Base-by-base conservation (phyloP, 495 filamentous ascomycete species). In the Arthonia radiata region DNA sequence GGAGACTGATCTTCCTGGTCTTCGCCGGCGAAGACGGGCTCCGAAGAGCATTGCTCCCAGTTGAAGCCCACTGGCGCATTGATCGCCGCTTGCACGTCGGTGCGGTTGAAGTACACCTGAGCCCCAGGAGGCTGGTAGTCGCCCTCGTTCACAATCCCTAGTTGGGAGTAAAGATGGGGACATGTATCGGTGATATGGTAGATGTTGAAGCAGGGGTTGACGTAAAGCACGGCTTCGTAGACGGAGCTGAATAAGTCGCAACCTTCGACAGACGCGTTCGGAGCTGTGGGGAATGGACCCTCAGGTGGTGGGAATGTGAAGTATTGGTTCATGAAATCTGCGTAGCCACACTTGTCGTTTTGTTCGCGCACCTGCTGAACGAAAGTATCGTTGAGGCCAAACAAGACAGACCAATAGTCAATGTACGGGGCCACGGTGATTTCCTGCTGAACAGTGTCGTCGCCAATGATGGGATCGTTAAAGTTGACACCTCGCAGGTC, bases 191-290 rank as follows among this genome's bases (percentile, higher is more conserved):
- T 58, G 12, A 86, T 56, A 30, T 77, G 65, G 47, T 82, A 83
- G 24, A 72, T 50, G 51, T 77, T 65, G 53, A 75, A 86, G 52
- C 77, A 83, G 0, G 77, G 77, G 50, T 83, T 86, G 16, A 71
- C 46, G 16, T 49, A 31, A 13, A 51, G 39, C 11, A 55, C 57
- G 15, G 70, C 75, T 10, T 50, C 31, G 33, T 52, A 46, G 17
- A 57, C 51, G 22, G 54, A 36, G 34, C 50, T 52, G 31, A 54
- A 67, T 24, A 69, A 31, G 29, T 60, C 55, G 32, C 67, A 72
- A 2, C 31, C 49, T 25, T 33, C 40, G 23, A 27, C 34, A 17
- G 33, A 37, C 41, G 16, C 34, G 28, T 44, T 48, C 28, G 38
- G 53, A 2, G 42, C 42, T 17, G 38, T 27, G 0, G 72, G 71